Base-by-base conservation (phyloP, 352 stramenopile genomes). In the Phytopythium helicoides region DNA sequence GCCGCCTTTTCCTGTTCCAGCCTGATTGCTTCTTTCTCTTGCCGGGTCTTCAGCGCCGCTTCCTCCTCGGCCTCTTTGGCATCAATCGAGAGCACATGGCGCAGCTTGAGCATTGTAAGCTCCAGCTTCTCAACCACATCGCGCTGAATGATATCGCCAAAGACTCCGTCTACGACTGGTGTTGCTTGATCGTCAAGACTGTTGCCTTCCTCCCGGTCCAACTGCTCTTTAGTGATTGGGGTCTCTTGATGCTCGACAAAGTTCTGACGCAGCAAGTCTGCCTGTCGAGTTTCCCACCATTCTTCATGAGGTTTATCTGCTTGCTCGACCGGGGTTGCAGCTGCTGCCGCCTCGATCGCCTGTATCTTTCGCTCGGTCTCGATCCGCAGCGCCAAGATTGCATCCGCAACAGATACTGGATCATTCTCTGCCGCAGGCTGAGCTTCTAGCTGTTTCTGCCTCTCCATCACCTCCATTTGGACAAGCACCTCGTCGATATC, bases 41-140 rank as follows among this genome's bases (percentile, higher is more conserved):
- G 35, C 46, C 45, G 40, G 46, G 55, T 23, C 39, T 60, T 40
- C 16, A 35, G 44, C 16, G 52, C 58, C 16, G 65, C 56, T 0
- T 56, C 60, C 47, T 85, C 76, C 3, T 47, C 56, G 3, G 66
- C 58, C 52, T 84, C 76, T 54, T 87, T 87, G 15, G 51, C 46
- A 22, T 81, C 66, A 23, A 87, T 71, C 2, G 40, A 54, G 1
- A 87, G 64, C 19, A 81, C 65, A 35, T 87, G 76, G 16, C 66
- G 72, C n/a, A 87, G 62, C 52, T 73, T 73, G 11, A 87, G 40
- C 6, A 87, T 87, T n/a, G 76, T 81, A 2, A 86, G 54, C n/a
- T 86, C 66, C 5, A 87, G 63, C 16, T 86, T 81, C 45, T 84
- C 64, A 11, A 85, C 38, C 8, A 87, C 70, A 14, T 84, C 54